These are phyloP conservation scores for Orbilia blumenaviensis DNA, from an alignment of 2,329 filamentous ascomycete genomes.

Conservation along the genomic window DNA sequence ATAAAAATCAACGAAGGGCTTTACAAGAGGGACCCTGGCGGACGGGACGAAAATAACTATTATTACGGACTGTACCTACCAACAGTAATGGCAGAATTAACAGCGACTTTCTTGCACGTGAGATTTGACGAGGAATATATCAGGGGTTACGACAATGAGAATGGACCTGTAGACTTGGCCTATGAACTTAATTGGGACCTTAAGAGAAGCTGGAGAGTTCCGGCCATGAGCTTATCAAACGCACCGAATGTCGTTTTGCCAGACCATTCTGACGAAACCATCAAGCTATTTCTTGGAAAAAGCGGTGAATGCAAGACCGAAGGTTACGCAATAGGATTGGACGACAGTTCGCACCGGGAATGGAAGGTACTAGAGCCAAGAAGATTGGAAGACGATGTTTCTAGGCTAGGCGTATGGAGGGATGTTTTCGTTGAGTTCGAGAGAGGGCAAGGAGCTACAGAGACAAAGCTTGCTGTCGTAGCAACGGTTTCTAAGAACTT, in stretches of 20 bases:
- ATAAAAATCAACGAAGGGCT: slow-evolving; percentile 32
- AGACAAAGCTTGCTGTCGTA: neutral
- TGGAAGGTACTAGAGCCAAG: slow-evolving; percentile 44
- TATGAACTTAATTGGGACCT: slow-evolving; percentile 23
- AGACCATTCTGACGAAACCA: slow-evolving; percentile 19
- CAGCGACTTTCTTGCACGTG: slow-evolving; percentile 1
- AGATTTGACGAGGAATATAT: slow-evolving; percentile 5
- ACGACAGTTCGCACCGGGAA: neutral
- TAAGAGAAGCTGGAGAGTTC: slow-evolving; percentile 18
- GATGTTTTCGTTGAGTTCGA: slow-evolving; percentile 15
- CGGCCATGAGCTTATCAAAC: neutral
- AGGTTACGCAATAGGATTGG: slow-evolving; percentile 20
- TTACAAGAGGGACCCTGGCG: slow-evolving; percentile 11
- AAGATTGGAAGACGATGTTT: slow-evolving; percentile 30
- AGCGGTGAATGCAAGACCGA: slow-evolving; percentile 7
- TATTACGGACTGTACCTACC: neutral
- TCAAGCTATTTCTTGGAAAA: slow-evolving; percentile 13
- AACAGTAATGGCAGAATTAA: neutral
- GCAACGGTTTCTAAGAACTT: slow-evolving; percentile 29
- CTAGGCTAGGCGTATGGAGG: slow-evolving; percentile 35
- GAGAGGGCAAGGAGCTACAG: neutral
- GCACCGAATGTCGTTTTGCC: slow-evolving; percentile 10
- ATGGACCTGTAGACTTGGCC: slow-evolving; percentile 12
- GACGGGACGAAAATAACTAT: neutral
- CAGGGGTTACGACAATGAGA: neutral